Conservation (phyloP, 805 yeast species). For the Yueomyces sinensis region DNA sequence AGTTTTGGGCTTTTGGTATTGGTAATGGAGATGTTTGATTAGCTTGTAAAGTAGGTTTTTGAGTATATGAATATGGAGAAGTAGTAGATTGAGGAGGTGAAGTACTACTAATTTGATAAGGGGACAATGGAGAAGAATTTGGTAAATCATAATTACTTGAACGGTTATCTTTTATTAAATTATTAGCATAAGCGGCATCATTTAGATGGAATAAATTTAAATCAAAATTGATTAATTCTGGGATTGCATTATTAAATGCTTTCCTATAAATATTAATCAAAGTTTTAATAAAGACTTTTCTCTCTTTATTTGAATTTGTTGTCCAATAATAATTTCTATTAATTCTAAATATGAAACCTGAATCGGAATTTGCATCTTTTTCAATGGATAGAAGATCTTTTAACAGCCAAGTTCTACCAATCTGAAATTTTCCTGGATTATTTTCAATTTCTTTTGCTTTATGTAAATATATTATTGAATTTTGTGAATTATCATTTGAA, state of each 20-base stretch:
- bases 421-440: constrained; percentile 61
- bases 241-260: constrained; percentile 42
- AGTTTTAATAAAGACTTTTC: constrained; percentile 43
- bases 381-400: constrained; percentile 51
- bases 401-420: constrained; percentile 87
- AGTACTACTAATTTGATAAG: too few species aligned
- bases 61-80: too few species aligned
- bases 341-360: constrained; percentile 47
- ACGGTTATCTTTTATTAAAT: too few species aligned
- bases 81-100: too few species aligned
- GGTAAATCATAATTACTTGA: too few species aligned
- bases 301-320: constrained; percentile 42
- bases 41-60: constrained; percentile 17
- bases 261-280: constrained; percentile 39
- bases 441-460: constrained; percentile 61
- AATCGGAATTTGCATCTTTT: constrained; percentile 36
- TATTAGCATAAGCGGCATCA: too few species aligned
- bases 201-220: constrained; percentile 27
- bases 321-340: constrained; percentile 82
- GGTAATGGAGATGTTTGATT: background rate
- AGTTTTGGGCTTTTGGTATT: background rate
- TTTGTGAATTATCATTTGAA: constrained; percentile 40
- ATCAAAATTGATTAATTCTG: constrained; percentile 42
- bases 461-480: constrained; percentile 60
- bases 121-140: too few species aligned